phyloP scores from a whole-genome alignment of 2,329 filamentous ascomycete genomes.

The Diaporthe capsici region DNA sequence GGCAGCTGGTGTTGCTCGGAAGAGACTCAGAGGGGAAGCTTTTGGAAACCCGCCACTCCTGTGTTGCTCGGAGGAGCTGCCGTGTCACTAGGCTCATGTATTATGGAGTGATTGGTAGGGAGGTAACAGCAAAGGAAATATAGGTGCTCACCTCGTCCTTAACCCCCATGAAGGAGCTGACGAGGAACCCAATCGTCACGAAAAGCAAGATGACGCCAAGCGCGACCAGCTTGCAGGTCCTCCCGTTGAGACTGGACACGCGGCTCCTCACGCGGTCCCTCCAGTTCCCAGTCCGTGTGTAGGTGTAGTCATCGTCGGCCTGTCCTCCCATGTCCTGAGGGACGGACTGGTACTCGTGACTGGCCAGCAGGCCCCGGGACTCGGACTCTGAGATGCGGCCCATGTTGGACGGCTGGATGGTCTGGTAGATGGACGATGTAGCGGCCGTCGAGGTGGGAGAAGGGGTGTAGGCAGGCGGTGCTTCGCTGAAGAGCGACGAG shows the following conservation, averaged over 20 bases:
- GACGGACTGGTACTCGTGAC: slow-evolving; percentile 38
- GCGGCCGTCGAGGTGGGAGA: slow-evolving; percentile 52
- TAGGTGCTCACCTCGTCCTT: slow-evolving; percentile 47
- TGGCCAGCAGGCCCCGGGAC: slow-evolving; percentile 57
- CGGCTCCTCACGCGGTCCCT: slow-evolving; percentile 48
- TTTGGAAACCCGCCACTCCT: background rate
- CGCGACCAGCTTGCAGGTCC: slow-evolving; percentile 48
- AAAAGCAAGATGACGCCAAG: slow-evolving; percentile 50
- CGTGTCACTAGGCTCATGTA: slow-evolving; percentile 6
- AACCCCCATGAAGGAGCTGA: slow-evolving; percentile 46
- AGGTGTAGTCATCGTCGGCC: slow-evolving; percentile 29
- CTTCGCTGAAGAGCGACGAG: slow-evolving; percentile 51
- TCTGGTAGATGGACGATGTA: slow-evolving; percentile 56
- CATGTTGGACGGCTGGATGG: slow-evolving; percentile 58
- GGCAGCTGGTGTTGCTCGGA: background rate
- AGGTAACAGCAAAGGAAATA: slow-evolving; percentile 25
- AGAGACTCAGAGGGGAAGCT: background rate
- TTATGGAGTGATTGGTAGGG: background rate
- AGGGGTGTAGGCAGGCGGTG: slow-evolving; percentile 67
- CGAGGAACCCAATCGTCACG: slow-evolving; percentile 50
- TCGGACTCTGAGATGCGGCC: slow-evolving; percentile 55
- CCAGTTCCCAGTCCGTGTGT: slow-evolving; percentile 42
- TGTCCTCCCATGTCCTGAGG: slow-evolving; percentile 54
- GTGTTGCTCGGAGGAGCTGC: slow-evolving; percentile 4
- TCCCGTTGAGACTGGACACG: slow-evolving; percentile 46